Conservation (phyloP, 495 filamentous ascomycete species). For the Wilcoxina mikolae region DNA sequence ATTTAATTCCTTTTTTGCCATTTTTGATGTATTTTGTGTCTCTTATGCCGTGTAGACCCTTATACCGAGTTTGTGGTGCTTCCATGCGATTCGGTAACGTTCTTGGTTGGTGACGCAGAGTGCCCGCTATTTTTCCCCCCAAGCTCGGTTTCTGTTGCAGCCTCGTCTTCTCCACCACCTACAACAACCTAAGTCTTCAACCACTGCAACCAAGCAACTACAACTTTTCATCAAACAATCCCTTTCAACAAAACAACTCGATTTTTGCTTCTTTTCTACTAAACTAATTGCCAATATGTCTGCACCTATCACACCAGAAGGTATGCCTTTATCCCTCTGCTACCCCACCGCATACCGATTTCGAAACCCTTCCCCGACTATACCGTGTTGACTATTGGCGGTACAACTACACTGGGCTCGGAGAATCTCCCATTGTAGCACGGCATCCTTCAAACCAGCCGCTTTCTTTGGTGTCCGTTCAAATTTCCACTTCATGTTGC, state of each 20-base stretch:
- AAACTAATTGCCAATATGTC: constrained; percentile 22
- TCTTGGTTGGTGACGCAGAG: background rate
- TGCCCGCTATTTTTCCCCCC: background rate
- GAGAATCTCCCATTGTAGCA: too few species aligned
- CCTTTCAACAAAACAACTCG: background rate
- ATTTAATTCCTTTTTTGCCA: too few species aligned
- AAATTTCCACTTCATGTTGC: too few species aligned
- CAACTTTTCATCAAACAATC: background rate
- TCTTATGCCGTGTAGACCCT: too few species aligned
- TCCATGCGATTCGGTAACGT: background rate
- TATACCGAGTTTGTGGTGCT: too few species aligned
- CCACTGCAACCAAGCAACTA: background rate
- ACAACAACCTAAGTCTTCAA: background rate
- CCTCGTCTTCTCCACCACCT: background rate
- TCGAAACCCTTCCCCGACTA: background rate
- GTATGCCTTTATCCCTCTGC: constrained; percentile 18
- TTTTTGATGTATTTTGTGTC: too few species aligned
- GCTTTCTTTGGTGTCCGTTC: too few species aligned
- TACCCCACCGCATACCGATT: background rate
- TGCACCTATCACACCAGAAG: constrained; percentile 29
- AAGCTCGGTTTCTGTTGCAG: background rate
- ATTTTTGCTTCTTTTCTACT: background rate
- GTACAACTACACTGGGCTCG: too few species aligned
- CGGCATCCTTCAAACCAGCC: too few species aligned
- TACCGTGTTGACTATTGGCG: too few species aligned